These are phyloP conservation scores for Plasmodium relictum DNA, from an alignment of 169 alveolate genomes.

Conservation along the genomic window DNA sequence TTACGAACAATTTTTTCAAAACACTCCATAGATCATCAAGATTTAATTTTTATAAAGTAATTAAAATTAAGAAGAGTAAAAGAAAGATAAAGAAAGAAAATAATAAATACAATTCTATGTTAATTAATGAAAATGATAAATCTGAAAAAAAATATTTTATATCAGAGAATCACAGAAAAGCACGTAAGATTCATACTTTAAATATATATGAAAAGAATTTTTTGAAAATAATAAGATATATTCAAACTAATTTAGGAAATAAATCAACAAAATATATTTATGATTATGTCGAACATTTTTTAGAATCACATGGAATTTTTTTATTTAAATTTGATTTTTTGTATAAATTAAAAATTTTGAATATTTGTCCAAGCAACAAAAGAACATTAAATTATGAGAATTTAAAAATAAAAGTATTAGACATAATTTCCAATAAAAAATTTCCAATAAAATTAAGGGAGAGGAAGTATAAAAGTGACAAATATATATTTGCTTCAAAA, in stretches of 20 bases:
- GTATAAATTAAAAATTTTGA: conserved; percentile 30
- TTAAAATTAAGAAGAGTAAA: conserved; percentile 22
- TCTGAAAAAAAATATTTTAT: not conserved
- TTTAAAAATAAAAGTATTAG: not conserved
- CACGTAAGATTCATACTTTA: not conserved
- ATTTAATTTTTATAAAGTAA: conserved; percentile 33
- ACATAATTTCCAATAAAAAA: not conserved
- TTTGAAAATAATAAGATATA: conserved; percentile 34
- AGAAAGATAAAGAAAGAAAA: not conserved
- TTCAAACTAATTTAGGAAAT: conserved; percentile 30
- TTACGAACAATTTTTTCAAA: conserved; percentile 27
- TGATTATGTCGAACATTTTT: conserved; percentile 22
- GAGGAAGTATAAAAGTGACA: not conserved
- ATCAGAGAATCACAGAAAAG: not conserved
- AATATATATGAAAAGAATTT: conserved; percentile 22
- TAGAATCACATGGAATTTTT: conserved; percentile 52
- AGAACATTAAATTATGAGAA: not conserved
- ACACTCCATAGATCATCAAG: conserved; percentile 28
- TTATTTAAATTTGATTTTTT: conserved; percentile 23
- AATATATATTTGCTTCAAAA: not conserved
- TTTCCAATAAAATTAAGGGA: not conserved
- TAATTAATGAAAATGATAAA: not conserved
- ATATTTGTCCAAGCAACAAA: not conserved
- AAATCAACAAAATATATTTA: conserved; percentile 19
- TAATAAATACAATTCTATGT: not conserved